Evolutionary conservation across 768 basidiomycete genomes (phyloP), one percentile per base, ranked within the genome.

Genomic region (Leccinum subgranulosum): DNA sequence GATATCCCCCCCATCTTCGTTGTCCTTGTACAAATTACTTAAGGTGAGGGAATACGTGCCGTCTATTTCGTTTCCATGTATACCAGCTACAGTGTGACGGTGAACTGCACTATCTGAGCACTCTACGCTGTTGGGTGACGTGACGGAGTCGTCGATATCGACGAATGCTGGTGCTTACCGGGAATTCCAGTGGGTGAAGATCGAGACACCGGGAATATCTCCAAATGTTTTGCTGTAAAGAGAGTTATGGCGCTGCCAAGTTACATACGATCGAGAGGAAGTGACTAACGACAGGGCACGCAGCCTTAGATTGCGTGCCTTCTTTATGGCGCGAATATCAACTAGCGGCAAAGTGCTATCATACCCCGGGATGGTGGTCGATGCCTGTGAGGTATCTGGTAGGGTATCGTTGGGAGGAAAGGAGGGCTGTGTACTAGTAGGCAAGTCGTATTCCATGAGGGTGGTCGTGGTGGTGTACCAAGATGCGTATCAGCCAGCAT

Each of bases 1-100:
- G 3, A 66, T 49, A 19, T 71, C 65, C 1, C 69, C 69, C 0
- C 56, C 57, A 39, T 71, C 69, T 41, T 67, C 57, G 23, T 71
- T 46, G 31, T 73, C 69, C 45, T 45, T 7, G 54, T 73, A 70
- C 9, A 6, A 9, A 21, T n/a, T 4, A 2, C 71, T 69, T 21
- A 71, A 3, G 9, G 36, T 58, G 33, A 73, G 31, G 19, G 69
- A 71, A 23, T 17, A 63, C 1, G 25, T 52, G 11, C 71, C 69
- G 0, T 55, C 12, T 7, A 0, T 14, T 3, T 6, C 3, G 12
- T 21, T 67, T 23, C 69, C 69, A 31, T 28, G 58, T 47, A 71
- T 73, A 6, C 69, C 69, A 17, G 56, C 54, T 8, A 62, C 36
- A 1, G 1, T 0, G 0, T 48, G 17, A 11, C 69, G 60, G 23